Conservation (phyloP, 1,284 basidiomycete genomes). For the Porodaedalea pini region DNA sequence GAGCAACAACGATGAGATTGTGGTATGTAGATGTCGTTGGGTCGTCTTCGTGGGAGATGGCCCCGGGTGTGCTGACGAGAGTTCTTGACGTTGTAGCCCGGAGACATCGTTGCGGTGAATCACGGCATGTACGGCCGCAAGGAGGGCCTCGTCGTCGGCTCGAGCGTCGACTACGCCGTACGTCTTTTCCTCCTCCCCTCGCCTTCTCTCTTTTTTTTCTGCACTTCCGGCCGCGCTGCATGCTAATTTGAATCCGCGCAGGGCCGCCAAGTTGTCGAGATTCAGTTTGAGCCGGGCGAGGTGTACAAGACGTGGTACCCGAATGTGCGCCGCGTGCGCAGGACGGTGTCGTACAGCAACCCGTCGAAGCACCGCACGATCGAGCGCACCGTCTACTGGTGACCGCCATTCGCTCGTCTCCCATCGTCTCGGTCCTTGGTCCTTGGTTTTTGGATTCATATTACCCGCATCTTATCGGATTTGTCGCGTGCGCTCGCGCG, state of each 20-base stretch:
- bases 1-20: constrained; percentile 29
- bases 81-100: constrained; percentile 49
- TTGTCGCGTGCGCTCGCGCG: no score
- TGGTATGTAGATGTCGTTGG: constrained; percentile 30
- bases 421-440: neutral
- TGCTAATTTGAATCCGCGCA: constrained; percentile 29
- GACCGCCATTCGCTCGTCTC: constrained; percentile 1
- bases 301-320: constrained; percentile 66
- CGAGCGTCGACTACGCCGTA: constrained; percentile 65
- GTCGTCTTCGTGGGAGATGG: neutral
- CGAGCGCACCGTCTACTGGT: constrained; percentile 21
- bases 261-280: constrained; percentile 77
- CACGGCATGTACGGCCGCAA: constrained; percentile 56
- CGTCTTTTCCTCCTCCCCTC: constrained; percentile 28
- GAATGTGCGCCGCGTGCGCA: constrained; percentile 18
- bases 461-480: no score
- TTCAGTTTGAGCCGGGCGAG: constrained; percentile 67
- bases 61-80: neutral
- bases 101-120: constrained; percentile 74
- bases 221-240: neutral
- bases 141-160: constrained; percentile 74
- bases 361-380: constrained; percentile 17
- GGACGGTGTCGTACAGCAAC: constrained; percentile 17
- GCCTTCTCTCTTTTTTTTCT: neutral
- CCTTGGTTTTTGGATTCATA: no score